Conservation (phyloP, 2,329 filamentous ascomycete species). For the Arthroderma sp. region DNA sequence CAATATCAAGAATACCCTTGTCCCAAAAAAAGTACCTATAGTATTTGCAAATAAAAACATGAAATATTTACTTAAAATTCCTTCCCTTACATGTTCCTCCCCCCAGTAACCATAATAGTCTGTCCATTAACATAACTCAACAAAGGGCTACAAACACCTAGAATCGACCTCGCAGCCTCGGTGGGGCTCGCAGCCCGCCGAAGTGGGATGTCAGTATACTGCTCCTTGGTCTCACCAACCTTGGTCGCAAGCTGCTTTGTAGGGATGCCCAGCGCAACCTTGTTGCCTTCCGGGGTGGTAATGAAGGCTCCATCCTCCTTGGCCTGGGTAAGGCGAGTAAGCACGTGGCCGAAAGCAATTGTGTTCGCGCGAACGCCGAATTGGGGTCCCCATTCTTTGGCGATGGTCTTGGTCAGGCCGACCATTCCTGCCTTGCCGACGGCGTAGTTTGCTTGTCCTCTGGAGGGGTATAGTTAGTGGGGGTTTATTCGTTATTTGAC, state of each 20-base stretch:
- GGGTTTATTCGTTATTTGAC: not conserved
- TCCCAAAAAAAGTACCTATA: too few species aligned
- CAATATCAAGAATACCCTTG: too few species aligned
- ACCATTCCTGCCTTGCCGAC: conserved; percentile 72
- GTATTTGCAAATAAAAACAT: too few species aligned
- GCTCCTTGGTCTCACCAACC: conserved; percentile 19
- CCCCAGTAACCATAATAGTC: conserved; percentile 76
- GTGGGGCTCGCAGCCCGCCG: conserved; percentile 62
- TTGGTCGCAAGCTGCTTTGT: conserved; percentile 36
- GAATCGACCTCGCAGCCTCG: conserved; percentile 64
- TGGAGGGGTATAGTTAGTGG: conserved; percentile 7
- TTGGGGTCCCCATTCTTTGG: conserved; percentile 77
- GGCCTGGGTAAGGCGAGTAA: conserved; percentile 65
- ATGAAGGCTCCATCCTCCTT: conserved; percentile 77
- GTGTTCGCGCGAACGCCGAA: conserved; percentile 78
- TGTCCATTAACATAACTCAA: conserved; percentile 79
- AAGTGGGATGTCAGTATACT: conserved; percentile 60
- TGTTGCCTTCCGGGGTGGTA: conserved; percentile 60
- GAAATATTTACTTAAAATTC: too few species aligned
- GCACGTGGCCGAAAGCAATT: conserved; percentile 70
- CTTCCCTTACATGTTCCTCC: conserved; percentile 44
- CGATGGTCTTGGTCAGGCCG: conserved; percentile 76
- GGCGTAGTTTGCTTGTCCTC: conserved; percentile 77
- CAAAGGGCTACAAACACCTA: conserved; percentile 68
- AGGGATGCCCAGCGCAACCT: conserved; percentile 63